A percentile compares a stretch with the other conserved stretches of the same genome.
These are phyloP conservation scores for Fusarium fracticaudum DNA, from an alignment of 2,329 filamentous ascomycete genomes.

Conservation along the genomic window DNA sequence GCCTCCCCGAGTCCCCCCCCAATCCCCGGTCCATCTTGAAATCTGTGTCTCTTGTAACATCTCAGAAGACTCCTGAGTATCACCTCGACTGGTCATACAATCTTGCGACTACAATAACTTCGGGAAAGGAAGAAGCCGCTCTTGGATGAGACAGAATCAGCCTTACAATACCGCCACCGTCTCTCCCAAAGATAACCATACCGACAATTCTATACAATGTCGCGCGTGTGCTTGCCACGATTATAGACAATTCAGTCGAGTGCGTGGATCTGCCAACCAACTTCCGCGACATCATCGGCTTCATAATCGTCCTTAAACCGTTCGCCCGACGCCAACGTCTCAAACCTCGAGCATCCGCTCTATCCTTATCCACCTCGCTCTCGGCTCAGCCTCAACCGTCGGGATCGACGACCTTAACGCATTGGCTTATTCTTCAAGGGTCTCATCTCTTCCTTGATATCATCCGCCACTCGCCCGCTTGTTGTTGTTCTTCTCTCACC, in stretches of 20 bases:
- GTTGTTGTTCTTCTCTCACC: not conserved
- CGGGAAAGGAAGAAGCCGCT: slow-evolving; percentile 28
- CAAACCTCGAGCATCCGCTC: slow-evolving; percentile 15
- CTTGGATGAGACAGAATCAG: slow-evolving; percentile 40
- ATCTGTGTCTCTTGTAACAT: slow-evolving; percentile 29
- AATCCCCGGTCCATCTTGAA: slow-evolving; percentile 30
- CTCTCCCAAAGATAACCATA: not conserved
- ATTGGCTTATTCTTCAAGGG: slow-evolving; percentile 22
- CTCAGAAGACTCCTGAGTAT: slow-evolving; percentile 35
- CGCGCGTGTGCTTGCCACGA: slow-evolving; percentile 60
- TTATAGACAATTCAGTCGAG: slow-evolving; percentile 34
- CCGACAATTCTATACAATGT: slow-evolving; percentile 48
- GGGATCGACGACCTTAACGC: slow-evolving; percentile 21
- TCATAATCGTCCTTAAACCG: slow-evolving; percentile 31
- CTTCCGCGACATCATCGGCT: slow-evolving; percentile 44
- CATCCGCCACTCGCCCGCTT: slow-evolving; percentile 14
- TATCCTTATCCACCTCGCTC: slow-evolving; percentile 12
- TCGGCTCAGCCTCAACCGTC: slow-evolving; percentile 27
- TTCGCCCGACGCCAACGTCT: slow-evolving; percentile 28
- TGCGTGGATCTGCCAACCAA: slow-evolving; percentile 47
- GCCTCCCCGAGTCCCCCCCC: slow-evolving; percentile 12
- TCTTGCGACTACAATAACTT: slow-evolving; percentile 33
- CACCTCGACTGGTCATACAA: slow-evolving; percentile 19
- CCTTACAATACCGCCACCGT: slow-evolving; percentile 19
- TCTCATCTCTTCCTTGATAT: slow-evolving; percentile 18